These are phyloP conservation scores for Hypomyces rosellus DNA, from an alignment of 2,329 filamentous ascomycete genomes.

Conservation along the genomic window DNA sequence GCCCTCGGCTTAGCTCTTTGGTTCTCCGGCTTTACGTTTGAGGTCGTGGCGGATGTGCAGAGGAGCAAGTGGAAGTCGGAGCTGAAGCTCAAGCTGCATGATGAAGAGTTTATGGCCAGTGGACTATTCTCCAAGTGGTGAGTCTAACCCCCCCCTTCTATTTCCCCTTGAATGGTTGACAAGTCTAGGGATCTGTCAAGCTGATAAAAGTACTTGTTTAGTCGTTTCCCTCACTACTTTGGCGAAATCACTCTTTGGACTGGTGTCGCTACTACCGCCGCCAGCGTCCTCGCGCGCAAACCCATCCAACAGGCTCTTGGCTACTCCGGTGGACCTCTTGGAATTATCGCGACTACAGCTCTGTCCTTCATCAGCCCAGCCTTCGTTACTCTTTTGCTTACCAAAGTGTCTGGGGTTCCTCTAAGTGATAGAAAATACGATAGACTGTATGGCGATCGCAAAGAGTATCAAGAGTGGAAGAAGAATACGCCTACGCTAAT, in stretches of 20 bases:
- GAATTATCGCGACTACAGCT: conserved; percentile 24
- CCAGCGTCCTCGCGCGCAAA: conserved; percentile 48
- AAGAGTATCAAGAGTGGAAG: conserved; percentile 65
- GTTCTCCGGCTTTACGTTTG: conserved; percentile 40
- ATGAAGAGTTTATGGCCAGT: conserved; percentile 58
- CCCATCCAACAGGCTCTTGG: conserved; percentile 54
- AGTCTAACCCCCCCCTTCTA: conserved; percentile 5
- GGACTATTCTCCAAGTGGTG: conserved; percentile 55
- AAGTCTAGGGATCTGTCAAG: neutral
- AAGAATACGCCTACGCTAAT: conserved; percentile 58
- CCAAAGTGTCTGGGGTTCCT: conserved; percentile 59
- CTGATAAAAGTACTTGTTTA: neutral
- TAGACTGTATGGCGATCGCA: conserved; percentile 53
- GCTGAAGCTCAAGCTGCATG: conserved; percentile 59
- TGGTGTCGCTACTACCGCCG: conserved; percentile 55
- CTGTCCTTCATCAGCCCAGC: conserved; percentile 54
- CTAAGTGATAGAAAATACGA: conserved; percentile 65
- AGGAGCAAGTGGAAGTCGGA: conserved; percentile 56
- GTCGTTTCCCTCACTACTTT: conserved; percentile 64
- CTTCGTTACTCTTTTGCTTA: conserved; percentile 56
- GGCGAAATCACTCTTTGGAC: conserved; percentile 66
- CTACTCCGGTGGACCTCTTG: conserved; percentile 35
- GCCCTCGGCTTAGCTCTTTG: conserved; percentile 41
- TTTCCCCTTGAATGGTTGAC: too few species aligned
- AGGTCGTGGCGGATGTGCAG: conserved; percentile 57